phyloP scores from a whole-genome alignment of 768 basidiomycete species.

The Hericium rajendrae region DNA sequence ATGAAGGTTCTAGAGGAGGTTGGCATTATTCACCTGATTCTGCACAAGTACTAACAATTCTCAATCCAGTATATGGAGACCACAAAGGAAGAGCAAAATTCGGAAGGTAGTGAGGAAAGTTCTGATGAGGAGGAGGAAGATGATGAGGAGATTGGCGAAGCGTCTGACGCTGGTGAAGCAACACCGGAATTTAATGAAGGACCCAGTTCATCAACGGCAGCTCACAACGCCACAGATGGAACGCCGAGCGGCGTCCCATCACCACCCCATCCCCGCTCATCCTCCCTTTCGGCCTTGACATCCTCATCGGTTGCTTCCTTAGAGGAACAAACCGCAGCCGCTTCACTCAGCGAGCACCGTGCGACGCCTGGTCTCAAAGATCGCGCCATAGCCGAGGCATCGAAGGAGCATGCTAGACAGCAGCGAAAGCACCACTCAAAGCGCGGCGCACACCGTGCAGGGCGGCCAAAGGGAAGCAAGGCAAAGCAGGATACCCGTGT shows the following conservation, averaged over 20 bases:
- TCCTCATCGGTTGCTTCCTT: too few species aligned
- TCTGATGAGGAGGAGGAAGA: conserved; percentile 25
- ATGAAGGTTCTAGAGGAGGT: conserved; percentile 81
- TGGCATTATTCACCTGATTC: conserved; percentile 14
- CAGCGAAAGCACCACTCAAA: conserved; percentile 76
- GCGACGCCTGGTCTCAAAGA: conserved; percentile 29
- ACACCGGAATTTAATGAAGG: too few species aligned
- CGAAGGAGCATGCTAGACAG: conserved; percentile 48
- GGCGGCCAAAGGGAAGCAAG: conserved; percentile 74
- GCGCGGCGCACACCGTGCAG: conserved; percentile 47
- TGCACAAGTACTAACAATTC: neutral
- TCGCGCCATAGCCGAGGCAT: conserved; percentile 53
- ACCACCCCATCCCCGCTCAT: too few species aligned
- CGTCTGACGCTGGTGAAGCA: conserved; percentile 7
- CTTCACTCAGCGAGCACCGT: too few species aligned
- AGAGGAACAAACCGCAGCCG: too few species aligned
- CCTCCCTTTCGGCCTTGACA: too few species aligned
- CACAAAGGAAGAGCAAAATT: conserved; percentile 13
- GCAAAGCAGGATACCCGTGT: conserved; percentile 69
- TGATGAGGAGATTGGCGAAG: conserved; percentile 16
- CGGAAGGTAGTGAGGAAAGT: conserved; percentile 20
- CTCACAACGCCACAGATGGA: too few species aligned
- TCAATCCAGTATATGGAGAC: conserved; percentile 15
- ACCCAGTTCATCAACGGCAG: too few species aligned
- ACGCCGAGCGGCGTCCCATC: too few species aligned